A percentile compares a stretch with the other conserved stretches of the same genome.
Conservation (phyloP, 2,329 filamentous ascomycete species). For the Claviceps maximensis region DNA sequence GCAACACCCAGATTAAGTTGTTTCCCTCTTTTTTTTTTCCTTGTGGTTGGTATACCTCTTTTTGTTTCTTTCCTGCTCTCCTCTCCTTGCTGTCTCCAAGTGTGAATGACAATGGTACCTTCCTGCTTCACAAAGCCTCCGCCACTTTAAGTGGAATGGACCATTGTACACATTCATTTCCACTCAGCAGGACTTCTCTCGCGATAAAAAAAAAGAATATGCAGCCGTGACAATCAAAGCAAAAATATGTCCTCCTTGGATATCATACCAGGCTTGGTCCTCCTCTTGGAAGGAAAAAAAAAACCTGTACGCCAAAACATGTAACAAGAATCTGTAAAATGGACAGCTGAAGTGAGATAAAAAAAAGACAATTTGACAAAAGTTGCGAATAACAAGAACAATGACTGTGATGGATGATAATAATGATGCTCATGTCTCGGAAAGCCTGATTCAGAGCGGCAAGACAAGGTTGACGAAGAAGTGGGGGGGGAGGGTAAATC, state of each 20-base stretch:
- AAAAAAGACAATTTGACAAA: not conserved
- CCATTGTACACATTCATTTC: no score
- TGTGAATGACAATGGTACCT: no score
- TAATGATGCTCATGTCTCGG: not conserved
- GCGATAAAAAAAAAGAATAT: not conserved
- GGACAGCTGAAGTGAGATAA: not conserved
- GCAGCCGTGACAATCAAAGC: not conserved
- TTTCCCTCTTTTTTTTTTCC: not conserved
- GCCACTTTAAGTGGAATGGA: no score
- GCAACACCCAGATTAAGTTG: not conserved
- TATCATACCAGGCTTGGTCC: constrained; percentile 5
- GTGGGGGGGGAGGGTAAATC: not conserved
- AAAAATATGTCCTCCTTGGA: constrained; percentile 1
- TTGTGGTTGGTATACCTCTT: no score
- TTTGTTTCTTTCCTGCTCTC: not conserved
- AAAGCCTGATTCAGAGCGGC: not conserved
- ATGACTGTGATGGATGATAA: not conserved
- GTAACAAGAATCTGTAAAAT: not conserved
- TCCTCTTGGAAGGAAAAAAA: not conserved
- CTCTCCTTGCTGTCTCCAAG: no score
- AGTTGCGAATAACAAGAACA: not conserved
- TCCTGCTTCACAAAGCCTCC: no score
- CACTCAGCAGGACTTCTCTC: no score
- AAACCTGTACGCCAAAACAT: constrained; percentile 3
- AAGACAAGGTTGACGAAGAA: not conserved